Base-by-base conservation (phyloP, 2,329 filamentous ascomycete species). In the Coniosporium tulheliwenetii region DNA sequence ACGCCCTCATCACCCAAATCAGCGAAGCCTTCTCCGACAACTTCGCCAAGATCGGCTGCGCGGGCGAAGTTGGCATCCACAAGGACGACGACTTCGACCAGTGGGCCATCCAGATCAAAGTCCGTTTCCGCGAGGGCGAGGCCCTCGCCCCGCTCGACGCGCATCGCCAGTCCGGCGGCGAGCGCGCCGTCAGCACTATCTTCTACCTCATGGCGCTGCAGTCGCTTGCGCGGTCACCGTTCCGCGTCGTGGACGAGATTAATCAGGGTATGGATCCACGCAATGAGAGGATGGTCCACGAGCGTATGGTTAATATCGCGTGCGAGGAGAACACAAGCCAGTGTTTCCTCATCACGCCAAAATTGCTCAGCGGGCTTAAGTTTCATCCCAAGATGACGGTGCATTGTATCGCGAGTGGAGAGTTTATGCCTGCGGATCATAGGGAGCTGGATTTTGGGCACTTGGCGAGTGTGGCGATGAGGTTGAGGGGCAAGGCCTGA, bases 241-340 rank as follows among this genome's bases (percentile, higher is more conserved):
- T 98, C 73, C 85, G 91, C 40, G 89, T 98, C 39, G 91, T 98
- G 44, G 91, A 98, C 62, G 91, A 98, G 65, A 98, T 98, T 70
- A 98, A 98, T 57, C 91, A 98, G 64, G 91, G 91, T 49, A 98
- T 98, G 91, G 91, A 98, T 59, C 91, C 89, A 36, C 80, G 91
- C 52, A 98, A 98, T 62, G 91, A 98, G 63, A 83, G 91, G 50
- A 93, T 95, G 76, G 87, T 98, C 12, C 91, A 98, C 63, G 85
- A 89, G 57, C 84, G 91, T 47, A 93, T 98, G 82, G 91, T 98
- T 8, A 86, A 95, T 54, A 95, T 98, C 55, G 91, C 91, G 36
- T 96, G 91, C 60, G 75, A 77, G 48, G 79, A 86, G 59, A 77
- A 63, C n/a, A 71, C 71, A 16, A 71, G 70, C 37, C 76, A 80